Evolutionary conservation across 2,329 filamentous ascomycete species (phyloP), one percentile per base, ranked within the genome.

Genomic region (Trichophyton simii): DNA sequence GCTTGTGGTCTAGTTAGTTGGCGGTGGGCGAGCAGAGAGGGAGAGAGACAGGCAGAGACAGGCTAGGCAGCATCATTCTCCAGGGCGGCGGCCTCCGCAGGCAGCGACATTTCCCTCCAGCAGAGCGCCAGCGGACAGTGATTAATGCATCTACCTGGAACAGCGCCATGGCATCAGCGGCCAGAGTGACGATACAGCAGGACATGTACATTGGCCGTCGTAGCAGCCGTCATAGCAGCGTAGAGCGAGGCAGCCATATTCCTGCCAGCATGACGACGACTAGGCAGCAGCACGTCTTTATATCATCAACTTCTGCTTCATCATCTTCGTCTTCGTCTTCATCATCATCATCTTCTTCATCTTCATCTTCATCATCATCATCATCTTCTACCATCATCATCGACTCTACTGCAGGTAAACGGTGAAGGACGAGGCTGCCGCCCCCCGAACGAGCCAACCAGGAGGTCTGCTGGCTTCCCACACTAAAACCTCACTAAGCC

Each of bases 401-500:
- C 44, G 20, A 6, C 11, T 20, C 20, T 20, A 25, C n/a, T 28
- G 25, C 25, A 28, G 20, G n/a, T 48, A 22, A 46, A 20, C 44
- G 44, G n/a, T 48, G 44, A 50, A 25, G 46, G 20, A 50, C 20
- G 20, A 50, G 46, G 34, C 55, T 57, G 36, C 58, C 34, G 60
- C 36, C 15, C 22, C 52, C 42, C 36, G 31, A 57, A 42, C 57
- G 42, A 59, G 36, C 57, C 57, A 59, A 59, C 57, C 57, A 59
- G 36, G 34, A 9, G 38, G 15, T n/a, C 7, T 41, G n/a, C 60
- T 31, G 42, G 38, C 20, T 59, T 50, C 58, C 52, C 60, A 62
- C 62, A 59, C 48, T 62, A 63, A 36, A 36, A 36, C 34, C 34
- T 36, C 34, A 44, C 41, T 44, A 15, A 59, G 58, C 50, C 25